Percentiles rank a stretch among this genome's conserved stretches.
Evolutionary conservation across 352 stramenopile species (phyloP).

Genomic region (Phytopythium boreale): DNA sequence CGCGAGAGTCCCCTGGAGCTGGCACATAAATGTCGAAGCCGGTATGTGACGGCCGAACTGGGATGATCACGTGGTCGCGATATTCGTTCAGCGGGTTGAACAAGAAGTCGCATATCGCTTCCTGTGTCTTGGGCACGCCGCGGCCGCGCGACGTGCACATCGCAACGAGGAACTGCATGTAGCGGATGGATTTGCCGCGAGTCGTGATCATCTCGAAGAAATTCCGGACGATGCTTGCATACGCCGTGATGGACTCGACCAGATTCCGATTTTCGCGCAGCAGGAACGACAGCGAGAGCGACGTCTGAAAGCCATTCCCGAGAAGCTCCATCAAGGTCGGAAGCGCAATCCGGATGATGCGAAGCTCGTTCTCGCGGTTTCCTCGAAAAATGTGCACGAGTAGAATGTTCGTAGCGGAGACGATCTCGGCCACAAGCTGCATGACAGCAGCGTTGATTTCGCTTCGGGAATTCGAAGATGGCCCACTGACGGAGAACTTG

Average conservation of each 20-base stretch:
- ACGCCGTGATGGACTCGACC: constrained; percentile 69
- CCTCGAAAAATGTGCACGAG: constrained; percentile 61
- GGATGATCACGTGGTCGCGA: constrained; percentile 51
- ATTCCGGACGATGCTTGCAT: constrained; percentile 50
- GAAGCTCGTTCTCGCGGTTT: constrained; percentile 55
- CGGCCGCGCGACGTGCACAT: constrained; percentile 58
- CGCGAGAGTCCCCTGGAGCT: constrained; percentile 11
- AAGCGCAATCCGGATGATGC: constrained; percentile 53
- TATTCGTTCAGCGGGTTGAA: constrained; percentile 60
- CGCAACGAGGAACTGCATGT: constrained; percentile 73
- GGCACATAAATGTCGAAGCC: constrained; percentile 59
- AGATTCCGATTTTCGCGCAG: constrained; percentile 69
- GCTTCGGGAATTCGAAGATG: constrained; percentile 9
- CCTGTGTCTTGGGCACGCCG: constrained; percentile 66
- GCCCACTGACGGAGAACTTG: constrained; percentile 19
- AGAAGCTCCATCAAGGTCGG: constrained; percentile 68
- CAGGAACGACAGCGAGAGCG: constrained; percentile 58
- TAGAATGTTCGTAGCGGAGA: constrained; percentile 48
- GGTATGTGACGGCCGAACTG: constrained; percentile 31
- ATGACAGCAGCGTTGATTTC: constrained; percentile 40
- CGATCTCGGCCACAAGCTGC: constrained; percentile 56
- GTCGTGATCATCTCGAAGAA: constrained; percentile 78
- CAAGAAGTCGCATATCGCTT: constrained; percentile 68
- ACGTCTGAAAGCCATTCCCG: constrained; percentile 70
- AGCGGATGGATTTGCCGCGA: constrained; percentile 62